Evolutionary conservation across 108 stramenopile genomes (phyloP), one percentile per base, ranked within the genome.

Genomic region (Poteriospumella lacustris): DNA sequence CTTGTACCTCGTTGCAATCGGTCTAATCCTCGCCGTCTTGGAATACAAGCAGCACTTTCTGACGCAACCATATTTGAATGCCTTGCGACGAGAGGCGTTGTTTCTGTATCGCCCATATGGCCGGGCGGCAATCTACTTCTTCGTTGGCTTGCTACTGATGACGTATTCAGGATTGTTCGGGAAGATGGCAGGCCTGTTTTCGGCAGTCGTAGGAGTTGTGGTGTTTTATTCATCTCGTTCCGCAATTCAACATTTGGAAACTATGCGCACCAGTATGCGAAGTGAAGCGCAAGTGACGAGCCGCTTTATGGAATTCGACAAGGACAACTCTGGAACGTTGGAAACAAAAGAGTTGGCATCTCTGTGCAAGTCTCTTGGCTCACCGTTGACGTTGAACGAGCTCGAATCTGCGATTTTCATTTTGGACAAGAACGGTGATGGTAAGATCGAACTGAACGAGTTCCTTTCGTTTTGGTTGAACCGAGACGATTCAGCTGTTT

Each of bases 351-450:
- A 73, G 41, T 73, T 73, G 3, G 70, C 12, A 5, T 9, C 5
- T 39, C 70, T 73, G 70, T 5, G 5, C 41, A 15, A 38, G 3
- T 44, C 43, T 29, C 33, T 79, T 29, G 79, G 79, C 12, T 9
- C 68, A 5, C 39, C 26, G 26, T 5, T 79, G 39, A 75, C 43
- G 31, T 39, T 19, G 12, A 68, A 43, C n/a, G 42, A 73, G 36
- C 39, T 68, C 28, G 79, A 79, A 34, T 68, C 79, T 1, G 70
- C 79, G 19, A 15, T 79, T 12, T 38, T 79, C 28, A 56, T 79
- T 28, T 42, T 79, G 12, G 79, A 79, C 68, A 5, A 33, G 15
- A 79, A 79, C 58, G 68, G 38, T 24, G 42, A 79, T 41, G 79
- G 79, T 5, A 70, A 68, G 58, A 79, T 79, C 43, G 42, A 68